These are phyloP conservation scores for Vanrija pseudolonga DNA, from an alignment of 1,284 basidiomycete species.

Conservation along the genomic window DNA sequence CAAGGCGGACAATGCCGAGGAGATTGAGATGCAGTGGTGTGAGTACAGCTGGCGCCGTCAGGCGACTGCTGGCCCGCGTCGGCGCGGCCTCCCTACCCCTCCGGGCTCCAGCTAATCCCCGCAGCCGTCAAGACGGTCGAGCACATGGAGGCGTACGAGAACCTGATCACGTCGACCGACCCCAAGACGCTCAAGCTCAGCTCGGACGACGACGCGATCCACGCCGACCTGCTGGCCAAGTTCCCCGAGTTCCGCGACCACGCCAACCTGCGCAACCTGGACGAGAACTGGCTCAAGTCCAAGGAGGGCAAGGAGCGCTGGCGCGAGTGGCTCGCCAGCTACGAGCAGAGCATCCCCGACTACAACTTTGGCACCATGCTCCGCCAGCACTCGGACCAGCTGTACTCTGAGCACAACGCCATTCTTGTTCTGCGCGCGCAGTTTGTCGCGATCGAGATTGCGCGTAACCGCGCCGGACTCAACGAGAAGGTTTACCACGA, in stretches of 20 bases:
- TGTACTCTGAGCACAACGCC: conserved; percentile 89
- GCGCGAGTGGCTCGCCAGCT: conserved; percentile 75
- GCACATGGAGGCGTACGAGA: conserved; percentile 96
- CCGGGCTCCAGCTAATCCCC: not conserved
- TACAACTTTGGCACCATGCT: conserved; percentile 97
- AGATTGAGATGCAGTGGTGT: conserved; percentile 93
- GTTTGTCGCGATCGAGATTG: conserved; percentile 94
- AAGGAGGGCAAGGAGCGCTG: conserved; percentile 84
- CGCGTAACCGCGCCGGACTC: conserved; percentile 83
- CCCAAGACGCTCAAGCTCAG: conserved; percentile 76
- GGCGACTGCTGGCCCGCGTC: not conserved
- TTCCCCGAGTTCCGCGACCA: conserved; percentile 83
- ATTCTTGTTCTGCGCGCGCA: conserved; percentile 77
- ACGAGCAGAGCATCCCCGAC: conserved; percentile 82
- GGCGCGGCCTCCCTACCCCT: not conserved
- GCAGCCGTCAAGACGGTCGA: conserved; percentile 92
- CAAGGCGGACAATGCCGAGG: conserved; percentile 79
- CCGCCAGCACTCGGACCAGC: conserved; percentile 70
- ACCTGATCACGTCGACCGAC: conserved; percentile 76
- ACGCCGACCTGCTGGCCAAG: conserved; percentile 64
- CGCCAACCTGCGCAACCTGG: conserved; percentile 63
- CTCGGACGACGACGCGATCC: conserved; percentile 90
- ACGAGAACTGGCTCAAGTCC: conserved; percentile 96
- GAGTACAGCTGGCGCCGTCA: not conserved
- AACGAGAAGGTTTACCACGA: conserved; percentile 83